A percentile compares a stretch with the other conserved stretches of the same genome.
These are phyloP conservation scores for Jatropha curcas DNA, from an alignment of 345 rosid genomes.

Conservation along the genomic window DNA sequence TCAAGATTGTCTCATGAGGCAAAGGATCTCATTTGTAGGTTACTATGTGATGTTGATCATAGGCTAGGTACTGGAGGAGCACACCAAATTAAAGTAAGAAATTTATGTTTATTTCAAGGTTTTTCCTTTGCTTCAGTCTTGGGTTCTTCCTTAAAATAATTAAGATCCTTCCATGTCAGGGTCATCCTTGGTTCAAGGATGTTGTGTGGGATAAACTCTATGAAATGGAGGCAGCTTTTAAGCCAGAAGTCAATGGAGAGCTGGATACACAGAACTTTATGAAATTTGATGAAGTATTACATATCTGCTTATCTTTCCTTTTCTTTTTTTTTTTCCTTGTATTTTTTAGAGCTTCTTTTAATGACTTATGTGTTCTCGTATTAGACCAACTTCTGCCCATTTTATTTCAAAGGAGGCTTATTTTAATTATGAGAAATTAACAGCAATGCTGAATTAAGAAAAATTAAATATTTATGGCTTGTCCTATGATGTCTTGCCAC, in stretches of 20 bases:
- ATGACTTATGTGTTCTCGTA: background rate
- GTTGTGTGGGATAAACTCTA: constrained; percentile 84
- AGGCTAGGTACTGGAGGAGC: constrained; percentile 89
- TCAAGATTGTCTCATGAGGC: constrained; percentile 65
- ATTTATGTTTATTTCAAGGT: constrained; percentile 13
- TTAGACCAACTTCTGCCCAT: background rate
- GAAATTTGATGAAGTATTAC: constrained; percentile 92
- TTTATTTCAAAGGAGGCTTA: background rate
- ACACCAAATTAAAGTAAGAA: constrained; percentile 77
- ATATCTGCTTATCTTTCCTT: constrained; percentile 11
- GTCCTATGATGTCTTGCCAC: background rate
- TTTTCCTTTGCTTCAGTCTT: constrained; percentile 13
- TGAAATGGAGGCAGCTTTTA: constrained; percentile 93
- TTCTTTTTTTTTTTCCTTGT: background rate
- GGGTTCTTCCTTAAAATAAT: constrained; percentile 19
- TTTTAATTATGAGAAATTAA: background rate
- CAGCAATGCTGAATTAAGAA: background rate
- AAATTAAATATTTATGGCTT: background rate
- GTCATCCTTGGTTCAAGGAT: constrained; percentile 89
- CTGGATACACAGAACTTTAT: constrained; percentile 93
- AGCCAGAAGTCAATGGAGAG: constrained; percentile 91
- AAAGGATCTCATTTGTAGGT: constrained; percentile 82
- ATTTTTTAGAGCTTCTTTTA: too few relatives aligned
- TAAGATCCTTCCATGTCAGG: constrained; percentile 46
- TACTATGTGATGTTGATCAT: constrained; percentile 87